Percentiles rank a stretch among this genome's conserved stretches.
phyloP scores from a whole-genome alignment of 768 basidiomycete species.

The Galerina marginata region DNA sequence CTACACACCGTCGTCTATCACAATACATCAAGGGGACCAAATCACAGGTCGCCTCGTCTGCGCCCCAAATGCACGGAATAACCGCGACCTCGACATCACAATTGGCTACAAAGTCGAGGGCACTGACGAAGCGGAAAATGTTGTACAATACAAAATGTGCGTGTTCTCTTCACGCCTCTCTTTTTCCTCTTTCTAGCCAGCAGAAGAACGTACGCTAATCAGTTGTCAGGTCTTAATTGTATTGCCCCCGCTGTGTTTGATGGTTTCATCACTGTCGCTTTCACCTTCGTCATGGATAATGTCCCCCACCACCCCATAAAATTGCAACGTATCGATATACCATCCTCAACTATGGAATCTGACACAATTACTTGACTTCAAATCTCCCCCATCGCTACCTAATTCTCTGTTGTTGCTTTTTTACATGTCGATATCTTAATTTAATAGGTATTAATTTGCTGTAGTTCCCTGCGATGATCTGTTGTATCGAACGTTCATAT shows the following conservation, averaged over 20 bases:
- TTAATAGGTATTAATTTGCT: slow-evolving; percentile 26
- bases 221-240: slow-evolving; percentile 75
- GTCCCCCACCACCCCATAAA: slow-evolving; percentile 4
- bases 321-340: slow-evolving; percentile 11
- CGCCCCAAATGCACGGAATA: slow-evolving; percentile 90
- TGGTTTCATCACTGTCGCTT: slow-evolving; percentile 13
- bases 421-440: too few species aligned
- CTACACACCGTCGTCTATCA: slow-evolving; percentile 85
- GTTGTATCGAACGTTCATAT: background rate
- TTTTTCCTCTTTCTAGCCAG: slow-evolving; percentile 12
- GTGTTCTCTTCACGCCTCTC: slow-evolving; percentile 45
- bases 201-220: slow-evolving; percentile 59
- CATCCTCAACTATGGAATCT: slow-evolving; percentile 11
- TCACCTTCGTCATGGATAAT: background rate
- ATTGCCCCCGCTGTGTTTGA: slow-evolving; percentile 15
- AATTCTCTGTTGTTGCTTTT: background rate
- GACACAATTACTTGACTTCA: background rate
- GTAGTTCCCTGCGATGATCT: slow-evolving; percentile 6
- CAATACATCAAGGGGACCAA: slow-evolving; percentile 69
- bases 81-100: slow-evolving; percentile 92
- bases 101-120: slow-evolving; percentile 66
- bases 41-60: slow-evolving; percentile 78
- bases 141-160: slow-evolving; percentile 85
- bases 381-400: background rate
- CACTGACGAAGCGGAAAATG: slow-evolving; percentile 37